These are phyloP conservation scores for Starmerella bombi DNA, from an alignment of 805 yeast genomes.

Conservation along the genomic window DNA sequence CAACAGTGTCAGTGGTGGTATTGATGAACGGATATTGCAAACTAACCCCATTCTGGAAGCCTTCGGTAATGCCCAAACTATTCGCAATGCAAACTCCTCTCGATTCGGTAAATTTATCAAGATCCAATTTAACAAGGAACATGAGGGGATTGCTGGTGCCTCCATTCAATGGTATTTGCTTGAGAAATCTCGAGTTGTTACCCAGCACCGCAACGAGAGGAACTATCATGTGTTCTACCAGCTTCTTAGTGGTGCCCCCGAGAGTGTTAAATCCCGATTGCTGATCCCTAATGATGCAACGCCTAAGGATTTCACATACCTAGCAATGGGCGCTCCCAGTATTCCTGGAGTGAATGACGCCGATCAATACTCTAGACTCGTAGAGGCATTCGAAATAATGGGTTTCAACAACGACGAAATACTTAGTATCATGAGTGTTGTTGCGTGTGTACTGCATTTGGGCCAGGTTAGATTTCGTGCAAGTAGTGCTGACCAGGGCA, in stretches of 20 bases:
- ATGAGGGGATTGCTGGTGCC: slow-evolving; percentile 69
- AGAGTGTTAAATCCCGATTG: slow-evolving; percentile 27
- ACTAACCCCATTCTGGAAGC: slow-evolving; percentile 94
- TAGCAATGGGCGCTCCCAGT: slow-evolving; percentile 40
- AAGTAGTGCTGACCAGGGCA: slow-evolving; percentile 61
- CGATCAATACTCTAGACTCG: slow-evolving; percentile 48
- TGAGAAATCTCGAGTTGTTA: slow-evolving; percentile 84
- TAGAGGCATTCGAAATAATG: slow-evolving; percentile 57
- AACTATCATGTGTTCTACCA: slow-evolving; percentile 93
- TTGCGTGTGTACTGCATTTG: slow-evolving; percentile 67
- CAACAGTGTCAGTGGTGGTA: slow-evolving; percentile 26
- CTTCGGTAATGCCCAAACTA: slow-evolving; percentile 94
- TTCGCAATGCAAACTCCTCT: slow-evolving; percentile 84
- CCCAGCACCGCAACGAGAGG: slow-evolving; percentile 63
- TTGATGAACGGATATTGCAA: slow-evolving; percentile 75
- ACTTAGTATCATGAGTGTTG: slow-evolving; percentile 44
- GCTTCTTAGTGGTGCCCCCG: slow-evolving; percentile 51
- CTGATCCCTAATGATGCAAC: slow-evolving; percentile 33
- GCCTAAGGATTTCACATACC: slow-evolving; percentile 42
- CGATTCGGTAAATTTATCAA: slow-evolving; percentile 93
- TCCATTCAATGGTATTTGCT: slow-evolving; percentile 86
- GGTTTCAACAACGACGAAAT: slow-evolving; percentile 49
- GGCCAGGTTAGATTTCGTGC: slow-evolving; percentile 72
- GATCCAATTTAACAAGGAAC: slow-evolving; percentile 48
- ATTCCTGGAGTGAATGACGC: slow-evolving; percentile 70